These are phyloP conservation scores for Daldinia grandis DNA, from an alignment of 495 filamentous ascomycete genomes.

Conservation along the genomic window DNA sequence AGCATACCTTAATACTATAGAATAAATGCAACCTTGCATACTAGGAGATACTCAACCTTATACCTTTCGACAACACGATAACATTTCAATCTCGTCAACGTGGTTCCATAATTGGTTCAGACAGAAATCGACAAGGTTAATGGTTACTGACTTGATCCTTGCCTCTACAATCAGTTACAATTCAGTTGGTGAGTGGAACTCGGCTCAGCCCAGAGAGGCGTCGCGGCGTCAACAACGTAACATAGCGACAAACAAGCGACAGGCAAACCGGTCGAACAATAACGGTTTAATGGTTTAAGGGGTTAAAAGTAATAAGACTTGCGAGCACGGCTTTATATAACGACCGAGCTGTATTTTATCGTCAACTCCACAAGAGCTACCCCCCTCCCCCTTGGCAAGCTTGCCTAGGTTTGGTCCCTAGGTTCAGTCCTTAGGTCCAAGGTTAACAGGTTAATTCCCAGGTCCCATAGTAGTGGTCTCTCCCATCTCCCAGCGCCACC, in stretches of 20 bases:
- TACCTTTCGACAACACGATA: slow-evolving; percentile 1
- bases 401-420: slow-evolving; percentile 1
- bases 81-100: slow-evolving; percentile 28
- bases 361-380: slow-evolving; percentile 35
- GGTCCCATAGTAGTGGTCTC: slow-evolving; percentile 19
- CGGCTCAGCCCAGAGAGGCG: slow-evolving; percentile 25
- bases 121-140: slow-evolving; percentile 34
- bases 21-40: slow-evolving; percentile 11
- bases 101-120: slow-evolving; percentile 26
- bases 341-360: slow-evolving; percentile 13
- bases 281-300: not conserved
- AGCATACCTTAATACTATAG: slow-evolving; percentile 1
- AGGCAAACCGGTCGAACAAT: not conserved
- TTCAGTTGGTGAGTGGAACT: slow-evolving; percentile 30
- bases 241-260: not conserved
- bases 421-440: slow-evolving; percentile 3
- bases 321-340: slow-evolving; percentile 8
- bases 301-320: slow-evolving; percentile 3
- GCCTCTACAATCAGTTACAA: slow-evolving; percentile 4
- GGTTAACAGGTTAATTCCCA: slow-evolving; percentile 2
- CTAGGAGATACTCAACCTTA: slow-evolving; percentile 28
- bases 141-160: slow-evolving; percentile 33
- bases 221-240: slow-evolving; percentile 14
- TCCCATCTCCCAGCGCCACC: slow-evolving; percentile 28
- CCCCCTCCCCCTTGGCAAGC: slow-evolving; percentile 10